Evolutionary conservation across 2,329 filamentous ascomycete genomes (phyloP), one percentile per base, ranked within the genome.

Genomic region (Neophaeococcomyces mojaviensis): DNA sequence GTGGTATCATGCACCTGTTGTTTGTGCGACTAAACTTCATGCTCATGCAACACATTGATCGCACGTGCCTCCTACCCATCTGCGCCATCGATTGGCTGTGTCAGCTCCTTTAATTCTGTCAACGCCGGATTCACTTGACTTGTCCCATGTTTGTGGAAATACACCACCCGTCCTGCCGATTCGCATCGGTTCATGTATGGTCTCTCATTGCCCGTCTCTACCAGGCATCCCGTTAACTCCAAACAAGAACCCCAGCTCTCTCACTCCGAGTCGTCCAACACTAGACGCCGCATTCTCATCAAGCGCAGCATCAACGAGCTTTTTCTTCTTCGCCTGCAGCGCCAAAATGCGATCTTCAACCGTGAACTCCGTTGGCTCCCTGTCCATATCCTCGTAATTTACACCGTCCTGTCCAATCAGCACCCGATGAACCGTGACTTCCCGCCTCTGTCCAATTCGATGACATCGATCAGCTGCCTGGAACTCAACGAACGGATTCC

Each of bases 381-480:
- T 9, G 26, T 13, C 32, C 31, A 24, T 13, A 10, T 10, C 32
- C 37, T 20, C 41, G 30, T 44, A 33, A 13, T 50, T 32, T 5
- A 36, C 36, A 3, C 47, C 50, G 32, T 44, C 49, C 31, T 78
- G 74, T 55, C 80, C 64, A 6, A 90, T 79, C 2, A 95, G 68
- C 19, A 95, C 77, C 3, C 87, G 82, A 61, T 95, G 88, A 1
- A 96, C 83, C 46, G 80, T 75, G 3, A 95, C 89, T 6, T 80
- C 69, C 3, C 75, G 74, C 54, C 73, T 68, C 66, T 96, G 89
- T 1, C 88, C 88, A 55, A 95, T 89, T 8, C 89, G 84, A 64
- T 95, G 84, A 2, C 88, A 86, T 18, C 89, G 84, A 62, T 94
- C 89, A 41, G 95, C 82, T 3, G 89, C 89, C 66, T 96, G 89